These are phyloP conservation scores for Camellia oleifera DNA, from an alignment of 179 eudicot species.

Conservation along the genomic window DNA sequence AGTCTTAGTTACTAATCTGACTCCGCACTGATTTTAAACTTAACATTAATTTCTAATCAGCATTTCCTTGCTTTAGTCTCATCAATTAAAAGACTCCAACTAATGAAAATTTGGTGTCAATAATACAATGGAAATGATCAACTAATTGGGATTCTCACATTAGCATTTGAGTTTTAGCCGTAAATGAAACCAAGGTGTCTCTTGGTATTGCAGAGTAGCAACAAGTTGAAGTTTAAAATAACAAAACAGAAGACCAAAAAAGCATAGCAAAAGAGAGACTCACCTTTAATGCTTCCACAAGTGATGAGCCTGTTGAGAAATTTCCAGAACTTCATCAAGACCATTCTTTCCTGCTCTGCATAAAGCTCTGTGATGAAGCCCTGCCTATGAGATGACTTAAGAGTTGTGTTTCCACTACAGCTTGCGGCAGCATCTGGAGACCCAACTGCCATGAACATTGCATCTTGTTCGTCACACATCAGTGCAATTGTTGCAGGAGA, in stretches of 20 bases:
- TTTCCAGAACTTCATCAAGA: conserved; percentile 67
- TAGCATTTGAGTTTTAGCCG: too few relatives aligned
- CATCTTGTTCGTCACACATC: conserved; percentile 85
- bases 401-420: conserved; percentile 24
- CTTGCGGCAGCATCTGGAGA: conserved; percentile 40
- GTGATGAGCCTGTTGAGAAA: conserved; percentile 72
- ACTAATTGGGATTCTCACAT: too few relatives aligned
- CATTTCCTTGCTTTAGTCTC: too few relatives aligned
- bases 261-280: conserved; percentile 11
- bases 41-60: too few relatives aligned
- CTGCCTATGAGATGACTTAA: conserved; percentile 39
- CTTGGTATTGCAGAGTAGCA: too few relatives aligned
- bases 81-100: too few relatives aligned
- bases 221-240: too few relatives aligned
- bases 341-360: conserved; percentile 76
- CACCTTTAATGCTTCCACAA: conserved; percentile 74
- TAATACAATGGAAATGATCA: too few relatives aligned
- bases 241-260: background rate
- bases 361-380: conserved; percentile 41
- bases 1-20: background rate
- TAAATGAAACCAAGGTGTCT: too few relatives aligned
- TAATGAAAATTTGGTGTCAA: background rate
- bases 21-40: too few relatives aligned
- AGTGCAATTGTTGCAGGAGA: conserved; percentile 82
- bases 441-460: conserved; percentile 50